A percentile compares a stretch with the other conserved stretches of the same genome.
Evolutionary conservation across 2,329 filamentous ascomycete genomes (phyloP).

Genomic region (Aspergillus ibericus): DNA sequence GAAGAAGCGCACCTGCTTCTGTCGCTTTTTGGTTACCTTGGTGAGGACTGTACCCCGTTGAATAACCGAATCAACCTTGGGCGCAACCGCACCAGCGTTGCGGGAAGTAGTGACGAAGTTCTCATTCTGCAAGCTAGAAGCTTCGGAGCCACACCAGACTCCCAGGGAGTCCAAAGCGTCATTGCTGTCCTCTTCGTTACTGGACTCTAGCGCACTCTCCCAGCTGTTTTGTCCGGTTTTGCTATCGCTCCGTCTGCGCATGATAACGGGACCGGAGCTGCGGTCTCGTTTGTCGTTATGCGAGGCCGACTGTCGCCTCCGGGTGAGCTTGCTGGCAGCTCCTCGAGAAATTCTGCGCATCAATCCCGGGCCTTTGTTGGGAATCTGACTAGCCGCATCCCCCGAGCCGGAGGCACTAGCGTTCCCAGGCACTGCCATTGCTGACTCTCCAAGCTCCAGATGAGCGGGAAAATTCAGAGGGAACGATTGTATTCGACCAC

Average conservation of each 20-base stretch:
- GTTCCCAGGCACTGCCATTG: constrained; percentile 51
- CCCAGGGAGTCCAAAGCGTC: constrained; percentile 49
- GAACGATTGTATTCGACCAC: constrained; percentile 28
- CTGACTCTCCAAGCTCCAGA: constrained; percentile 73
- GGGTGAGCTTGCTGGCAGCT: constrained; percentile 67
- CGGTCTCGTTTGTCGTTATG: constrained; percentile 77
- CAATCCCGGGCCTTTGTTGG: constrained; percentile 61
- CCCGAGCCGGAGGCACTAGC: constrained; percentile 56
- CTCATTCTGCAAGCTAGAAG: constrained; percentile 41
- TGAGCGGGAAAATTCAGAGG: constrained; percentile 48
- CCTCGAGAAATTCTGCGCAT: constrained; percentile 84
- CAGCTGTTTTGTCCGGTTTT: constrained; percentile 66
- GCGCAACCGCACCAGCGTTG: constrained; percentile 49
- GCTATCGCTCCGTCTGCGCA: constrained; percentile 86
- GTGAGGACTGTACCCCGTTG: constrained; percentile 74
- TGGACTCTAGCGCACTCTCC: constrained; percentile 45
- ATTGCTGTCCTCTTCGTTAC: constrained; percentile 42
- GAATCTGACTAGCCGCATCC: constrained; percentile 56
- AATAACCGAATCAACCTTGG: constrained; percentile 73
- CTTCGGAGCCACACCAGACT: constrained; percentile 43
- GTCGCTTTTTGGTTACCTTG: constrained; percentile 84
- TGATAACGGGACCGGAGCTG: constrained; percentile 84
- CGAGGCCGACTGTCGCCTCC: constrained; percentile 75
- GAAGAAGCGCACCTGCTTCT: constrained; percentile 69
- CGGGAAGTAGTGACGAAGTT: constrained; percentile 33